A percentile compares a stretch with the other conserved stretches of the same genome.
phyloP scores from a whole-genome alignment of 345 rosid genomes.

The Theobroma cacao region DNA sequence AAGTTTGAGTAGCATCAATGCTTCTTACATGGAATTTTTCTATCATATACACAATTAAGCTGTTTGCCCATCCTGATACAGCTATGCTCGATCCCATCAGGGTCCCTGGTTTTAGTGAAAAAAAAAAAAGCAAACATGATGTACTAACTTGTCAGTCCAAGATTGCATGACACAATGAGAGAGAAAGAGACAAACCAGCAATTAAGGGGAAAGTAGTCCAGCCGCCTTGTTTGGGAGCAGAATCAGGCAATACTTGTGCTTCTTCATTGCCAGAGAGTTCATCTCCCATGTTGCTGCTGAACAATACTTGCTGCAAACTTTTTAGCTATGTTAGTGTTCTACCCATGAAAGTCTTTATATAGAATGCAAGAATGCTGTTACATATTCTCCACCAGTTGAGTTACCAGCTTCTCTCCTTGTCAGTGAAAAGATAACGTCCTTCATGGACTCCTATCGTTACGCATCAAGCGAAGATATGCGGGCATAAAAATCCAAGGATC shows the following conservation, averaged over 20 bases:
- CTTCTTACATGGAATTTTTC: constrained; percentile 38
- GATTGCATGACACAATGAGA: not conserved
- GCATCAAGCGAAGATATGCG: not conserved
- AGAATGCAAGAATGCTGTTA: not conserved
- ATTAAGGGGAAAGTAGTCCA: constrained; percentile 59
- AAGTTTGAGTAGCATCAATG: constrained; percentile 43
- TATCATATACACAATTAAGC: constrained; percentile 36
- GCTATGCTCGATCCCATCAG: constrained; percentile 35
- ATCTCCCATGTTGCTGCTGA: not conserved
- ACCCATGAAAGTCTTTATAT: constrained; percentile 3
- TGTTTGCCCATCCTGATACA: constrained; percentile 40
- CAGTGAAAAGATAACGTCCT: not conserved
- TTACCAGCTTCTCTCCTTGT: not conserved
- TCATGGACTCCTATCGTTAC: not conserved
- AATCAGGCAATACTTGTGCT: constrained; percentile 5
- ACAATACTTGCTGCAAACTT: not conserved
- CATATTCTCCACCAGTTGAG: constrained; percentile 1
- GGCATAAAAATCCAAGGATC: not conserved
- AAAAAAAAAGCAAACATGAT: constrained; percentile 1
- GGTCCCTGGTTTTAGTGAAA: constrained; percentile 27
- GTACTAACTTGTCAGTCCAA: not conserved
- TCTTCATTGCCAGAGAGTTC: not conserved
- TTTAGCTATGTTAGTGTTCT: not conserved
- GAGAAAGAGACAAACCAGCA: constrained; percentile 27
- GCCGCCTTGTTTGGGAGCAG: constrained; percentile 30